Conservation (phyloP, 2,329 filamentous ascomycete species). For the Fusarium transvaalense region DNA sequence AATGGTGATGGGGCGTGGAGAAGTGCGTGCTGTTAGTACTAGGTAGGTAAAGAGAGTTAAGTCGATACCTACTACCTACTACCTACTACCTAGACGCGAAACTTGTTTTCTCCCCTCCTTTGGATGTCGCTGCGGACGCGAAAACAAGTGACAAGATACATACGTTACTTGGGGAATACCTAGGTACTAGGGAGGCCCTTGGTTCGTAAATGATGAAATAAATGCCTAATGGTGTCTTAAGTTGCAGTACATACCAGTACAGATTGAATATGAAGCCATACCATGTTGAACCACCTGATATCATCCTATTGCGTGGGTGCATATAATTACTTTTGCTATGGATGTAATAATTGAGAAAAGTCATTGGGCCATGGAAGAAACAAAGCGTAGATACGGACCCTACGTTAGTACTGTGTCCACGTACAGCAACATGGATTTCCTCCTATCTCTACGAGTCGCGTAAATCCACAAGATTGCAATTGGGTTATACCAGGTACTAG, state of each 20-base stretch:
- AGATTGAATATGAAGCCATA: slow-evolving; percentile 3
- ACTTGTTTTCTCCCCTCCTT: slow-evolving; percentile 19
- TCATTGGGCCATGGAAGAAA: not conserved
- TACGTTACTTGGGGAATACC: not conserved
- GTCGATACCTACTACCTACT: too few species aligned
- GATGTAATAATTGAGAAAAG: slow-evolving; percentile 5
- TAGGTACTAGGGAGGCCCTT: not conserved
- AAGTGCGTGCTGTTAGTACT: too few species aligned
- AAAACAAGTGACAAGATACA: not conserved
- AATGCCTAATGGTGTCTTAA: slow-evolving; percentile 8
- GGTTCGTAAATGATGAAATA: slow-evolving; percentile 23
- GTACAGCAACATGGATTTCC: not conserved
- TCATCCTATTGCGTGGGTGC: slow-evolving; percentile 4
- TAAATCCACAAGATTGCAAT: slow-evolving; percentile 9
- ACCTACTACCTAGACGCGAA: slow-evolving; percentile 14
- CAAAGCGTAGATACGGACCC: not conserved
- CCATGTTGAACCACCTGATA: slow-evolving; percentile 14
- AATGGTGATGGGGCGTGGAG: slow-evolving; percentile 18
- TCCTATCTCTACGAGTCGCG: slow-evolving; percentile 8
- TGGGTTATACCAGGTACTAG: not conserved
- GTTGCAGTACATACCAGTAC: not conserved
- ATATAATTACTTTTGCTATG: slow-evolving; percentile 1
- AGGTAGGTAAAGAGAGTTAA: not conserved
- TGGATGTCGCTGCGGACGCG: not conserved
- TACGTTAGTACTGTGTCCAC: not conserved